Conservation (phyloP, 2,329 filamentous ascomycete species). For the Nemania sp. region DNA sequence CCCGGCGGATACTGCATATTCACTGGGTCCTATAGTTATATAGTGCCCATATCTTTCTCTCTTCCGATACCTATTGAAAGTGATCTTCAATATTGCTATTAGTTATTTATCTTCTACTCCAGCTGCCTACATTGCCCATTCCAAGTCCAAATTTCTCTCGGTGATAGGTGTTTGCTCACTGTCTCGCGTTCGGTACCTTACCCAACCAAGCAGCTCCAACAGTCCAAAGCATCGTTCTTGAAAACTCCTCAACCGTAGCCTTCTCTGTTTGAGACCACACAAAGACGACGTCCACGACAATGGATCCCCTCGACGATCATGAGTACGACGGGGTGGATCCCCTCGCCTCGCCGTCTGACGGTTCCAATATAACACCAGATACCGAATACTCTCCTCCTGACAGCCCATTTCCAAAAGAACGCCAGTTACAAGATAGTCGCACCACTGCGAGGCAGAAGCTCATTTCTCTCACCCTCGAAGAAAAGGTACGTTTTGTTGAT, state of each 20-base stretch:
- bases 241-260: conserved; percentile 4
- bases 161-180: neutral
- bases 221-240: neutral
- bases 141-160: too few relatives aligned
- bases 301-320: conserved; percentile 36
- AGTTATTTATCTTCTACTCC: too few relatives aligned
- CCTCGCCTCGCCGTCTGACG: conserved; percentile 42
- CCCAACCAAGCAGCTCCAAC: neutral
- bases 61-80: conserved; percentile 3
- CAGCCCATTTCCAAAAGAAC: conserved; percentile 46
- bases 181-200: neutral
- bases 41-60: conserved; percentile 20
- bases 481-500: conserved; percentile 51
- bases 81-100: conserved; percentile 6
- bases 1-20: conserved; percentile 20
- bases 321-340: conserved; percentile 41
- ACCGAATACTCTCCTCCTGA: conserved; percentile 53
- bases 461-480: conserved; percentile 55
- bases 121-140: too few relatives aligned
- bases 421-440: conserved; percentile 45
- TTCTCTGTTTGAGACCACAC: neutral
- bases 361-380: conserved; percentile 50
- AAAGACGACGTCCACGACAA: conserved; percentile 28
- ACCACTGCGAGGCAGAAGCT: conserved; percentile 53
- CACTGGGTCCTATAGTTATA: conserved; percentile 20